Percentiles rank a stretch among this genome's conserved stretches.
Conservation (phyloP, 2,329 filamentous ascomycete species). For the Neopestalotiopsis sp. region DNA sequence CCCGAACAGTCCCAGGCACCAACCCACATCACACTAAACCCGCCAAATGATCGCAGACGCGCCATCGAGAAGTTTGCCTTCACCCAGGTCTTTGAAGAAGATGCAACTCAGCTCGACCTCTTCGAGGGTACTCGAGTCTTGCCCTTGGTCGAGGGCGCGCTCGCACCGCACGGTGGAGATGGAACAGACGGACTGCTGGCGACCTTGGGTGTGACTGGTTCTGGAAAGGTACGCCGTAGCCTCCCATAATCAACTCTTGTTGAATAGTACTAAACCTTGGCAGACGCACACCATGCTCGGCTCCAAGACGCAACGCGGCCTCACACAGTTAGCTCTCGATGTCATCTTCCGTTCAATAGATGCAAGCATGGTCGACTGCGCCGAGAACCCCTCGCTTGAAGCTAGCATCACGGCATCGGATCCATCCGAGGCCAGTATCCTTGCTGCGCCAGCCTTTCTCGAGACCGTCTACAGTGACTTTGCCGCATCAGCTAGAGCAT, state of each 20-base stretch:
- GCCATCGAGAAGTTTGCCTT: conserved; percentile 95
- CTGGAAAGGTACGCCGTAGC: conserved; percentile 77
- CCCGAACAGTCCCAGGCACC: conserved; percentile 51
- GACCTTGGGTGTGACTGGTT: conserved; percentile 92
- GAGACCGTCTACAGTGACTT: conserved; percentile 77
- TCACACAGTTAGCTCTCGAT: conserved; percentile 91
- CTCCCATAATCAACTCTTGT: background rate
- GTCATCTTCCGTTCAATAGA: conserved; percentile 84
- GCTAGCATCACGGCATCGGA: conserved; percentile 79
- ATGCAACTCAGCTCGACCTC: conserved; percentile 81
- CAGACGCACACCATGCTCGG: conserved; percentile 97
- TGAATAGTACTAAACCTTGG: background rate
- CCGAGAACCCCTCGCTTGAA: conserved; percentile 64
- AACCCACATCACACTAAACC: conserved; percentile 78
- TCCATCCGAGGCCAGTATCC: conserved; percentile 78
- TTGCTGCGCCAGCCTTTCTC: conserved; percentile 76
- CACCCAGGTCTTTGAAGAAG: conserved; percentile 89
- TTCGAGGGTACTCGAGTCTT: conserved; percentile 81
- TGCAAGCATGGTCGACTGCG: conserved; percentile 69
- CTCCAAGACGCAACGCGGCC: conserved; percentile 81
- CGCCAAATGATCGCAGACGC: conserved; percentile 83
- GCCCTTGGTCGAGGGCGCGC: conserved; percentile 78
- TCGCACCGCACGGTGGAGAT: conserved; percentile 74
- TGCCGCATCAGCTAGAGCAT: conserved; percentile 58
- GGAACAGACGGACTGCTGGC: conserved; percentile 89